Percentiles rank a stretch among this genome's conserved stretches.
Evolutionary conservation across 1,284 basidiomycete genomes (phyloP).

Genomic region (Ustilago loliicola): DNA sequence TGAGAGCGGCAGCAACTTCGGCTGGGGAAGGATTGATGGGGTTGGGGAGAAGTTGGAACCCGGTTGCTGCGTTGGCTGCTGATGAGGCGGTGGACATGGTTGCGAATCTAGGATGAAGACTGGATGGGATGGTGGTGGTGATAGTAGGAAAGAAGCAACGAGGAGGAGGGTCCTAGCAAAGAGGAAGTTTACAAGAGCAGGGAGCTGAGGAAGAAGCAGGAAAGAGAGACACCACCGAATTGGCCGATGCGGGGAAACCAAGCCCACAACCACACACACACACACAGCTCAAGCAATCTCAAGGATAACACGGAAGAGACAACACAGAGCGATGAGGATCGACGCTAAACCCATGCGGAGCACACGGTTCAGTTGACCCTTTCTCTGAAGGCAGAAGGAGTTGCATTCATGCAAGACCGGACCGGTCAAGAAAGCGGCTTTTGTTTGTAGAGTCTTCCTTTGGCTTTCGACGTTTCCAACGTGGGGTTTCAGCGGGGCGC

Average conservation of each 20-base stretch:
- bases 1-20: slow-evolving; percentile 28
- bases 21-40: slow-evolving; percentile 22
- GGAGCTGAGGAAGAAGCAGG: background rate
- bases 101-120: background rate
- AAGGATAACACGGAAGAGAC: no score
- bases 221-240: background rate
- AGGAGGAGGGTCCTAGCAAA: background rate
- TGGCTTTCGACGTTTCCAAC: no score
- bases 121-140: background rate
- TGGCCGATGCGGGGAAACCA: background rate
- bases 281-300: no score
- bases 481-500: no score
- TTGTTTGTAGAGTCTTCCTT: background rate
- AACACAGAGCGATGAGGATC: background rate
- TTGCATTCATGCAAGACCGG: background rate
- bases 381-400: no score
- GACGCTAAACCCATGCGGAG: background rate
- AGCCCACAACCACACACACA: no score
- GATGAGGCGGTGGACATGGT: slow-evolving; percentile 31
- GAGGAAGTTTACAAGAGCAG: no score
- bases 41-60: slow-evolving; percentile 34
- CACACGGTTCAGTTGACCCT: no score
- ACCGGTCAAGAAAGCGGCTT: slow-evolving; percentile 4
- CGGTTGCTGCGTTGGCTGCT: slow-evolving; percentile 22
- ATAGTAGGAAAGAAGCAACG: background rate